These are phyloP conservation scores for Tylopilus subfusipes DNA, from an alignment of 768 basidiomycete species.

Conservation along the genomic window DNA sequence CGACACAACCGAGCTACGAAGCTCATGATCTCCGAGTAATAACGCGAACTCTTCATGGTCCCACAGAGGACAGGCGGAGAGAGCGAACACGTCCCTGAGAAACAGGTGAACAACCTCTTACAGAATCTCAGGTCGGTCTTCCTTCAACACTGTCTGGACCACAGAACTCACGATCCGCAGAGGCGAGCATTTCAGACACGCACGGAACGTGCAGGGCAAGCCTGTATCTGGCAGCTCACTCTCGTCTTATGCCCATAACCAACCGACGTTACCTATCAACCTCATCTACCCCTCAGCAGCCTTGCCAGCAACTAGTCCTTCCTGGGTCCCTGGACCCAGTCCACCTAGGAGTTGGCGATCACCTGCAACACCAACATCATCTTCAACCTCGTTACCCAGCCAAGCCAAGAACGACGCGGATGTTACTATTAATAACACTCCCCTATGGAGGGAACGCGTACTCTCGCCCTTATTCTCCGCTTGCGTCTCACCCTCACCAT, in stretches of 20 bases:
- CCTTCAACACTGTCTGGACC: not conserved
- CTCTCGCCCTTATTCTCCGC: constrained; percentile 48
- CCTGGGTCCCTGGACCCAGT: constrained; percentile 43
- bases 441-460: constrained; percentile 51
- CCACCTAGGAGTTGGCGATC: constrained; percentile 59
- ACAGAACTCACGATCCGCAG: constrained; percentile 31
- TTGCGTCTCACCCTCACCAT: not conserved
- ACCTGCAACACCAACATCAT: constrained; percentile 19
- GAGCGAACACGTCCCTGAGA: constrained; percentile 7
- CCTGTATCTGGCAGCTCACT: constrained; percentile 15
- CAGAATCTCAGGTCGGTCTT: constrained; percentile 26
- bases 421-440: constrained; percentile 28
- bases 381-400: not conserved
- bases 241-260: constrained; percentile 32
- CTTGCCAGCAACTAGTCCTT: not conserved
- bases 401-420: constrained; percentile 10
- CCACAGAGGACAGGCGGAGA: constrained; percentile 6
- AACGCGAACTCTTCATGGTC: constrained; percentile 11
- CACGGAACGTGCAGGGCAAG: constrained; percentile 47
- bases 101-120: constrained; percentile 30
- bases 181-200: constrained; percentile 69
- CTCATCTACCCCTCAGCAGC: constrained; percentile 33
- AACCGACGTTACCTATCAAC: constrained; percentile 45
- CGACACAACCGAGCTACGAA: not conserved
- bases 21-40: not conserved